These are phyloP conservation scores for Entophlyctis luteolus DNA, from an alignment of 192 early-diverging fungal species.

Conservation along the genomic window DNA sequence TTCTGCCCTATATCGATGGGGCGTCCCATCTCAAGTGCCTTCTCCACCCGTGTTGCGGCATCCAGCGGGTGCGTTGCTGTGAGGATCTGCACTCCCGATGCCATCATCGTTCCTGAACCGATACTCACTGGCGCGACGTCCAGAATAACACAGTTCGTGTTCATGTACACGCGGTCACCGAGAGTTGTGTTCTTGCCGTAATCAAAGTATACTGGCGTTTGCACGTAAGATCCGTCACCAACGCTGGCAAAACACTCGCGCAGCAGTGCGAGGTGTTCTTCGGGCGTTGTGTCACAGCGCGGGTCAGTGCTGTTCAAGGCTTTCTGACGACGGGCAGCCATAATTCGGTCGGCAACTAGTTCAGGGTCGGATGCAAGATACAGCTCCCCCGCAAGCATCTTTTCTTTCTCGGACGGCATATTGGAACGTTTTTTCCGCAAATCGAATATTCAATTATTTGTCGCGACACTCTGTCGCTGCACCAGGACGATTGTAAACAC, in stretches of 20 bases:
- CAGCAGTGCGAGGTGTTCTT: constrained; percentile 22
- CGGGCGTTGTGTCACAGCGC: constrained; percentile 31
- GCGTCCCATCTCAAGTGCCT: constrained; percentile 32
- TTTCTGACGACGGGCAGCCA: too few species aligned
- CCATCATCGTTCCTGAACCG: constrained; percentile 73
- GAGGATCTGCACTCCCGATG: constrained; percentile 69
- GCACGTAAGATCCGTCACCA: constrained; percentile 56
- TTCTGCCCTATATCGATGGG: constrained; percentile 71
- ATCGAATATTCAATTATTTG: too few species aligned
- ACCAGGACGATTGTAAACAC: too few species aligned
- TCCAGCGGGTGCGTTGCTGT: constrained; percentile 65
- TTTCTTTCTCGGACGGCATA: constrained; percentile 57
- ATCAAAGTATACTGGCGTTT: constrained; percentile 68
- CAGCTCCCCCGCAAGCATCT: constrained; percentile 61
- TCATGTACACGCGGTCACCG: constrained; percentile 69
- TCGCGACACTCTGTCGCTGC: too few species aligned
- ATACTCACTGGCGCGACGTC: constrained; percentile 72
- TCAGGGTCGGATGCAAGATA: constrained; percentile 58
- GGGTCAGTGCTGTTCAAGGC: constrained; percentile 33
- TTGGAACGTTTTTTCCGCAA: too few species aligned
- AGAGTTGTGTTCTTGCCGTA: constrained; percentile 77
- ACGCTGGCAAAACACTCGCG: constrained; percentile 54
- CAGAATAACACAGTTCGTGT: constrained; percentile 46
- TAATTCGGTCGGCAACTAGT: constrained; percentile 35
- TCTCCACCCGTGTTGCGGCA: constrained; percentile 39